These are phyloP conservation scores for Dittrichia graveolens DNA, from an alignment of 129 eudicot genomes.

Conservation along the genomic window DNA sequence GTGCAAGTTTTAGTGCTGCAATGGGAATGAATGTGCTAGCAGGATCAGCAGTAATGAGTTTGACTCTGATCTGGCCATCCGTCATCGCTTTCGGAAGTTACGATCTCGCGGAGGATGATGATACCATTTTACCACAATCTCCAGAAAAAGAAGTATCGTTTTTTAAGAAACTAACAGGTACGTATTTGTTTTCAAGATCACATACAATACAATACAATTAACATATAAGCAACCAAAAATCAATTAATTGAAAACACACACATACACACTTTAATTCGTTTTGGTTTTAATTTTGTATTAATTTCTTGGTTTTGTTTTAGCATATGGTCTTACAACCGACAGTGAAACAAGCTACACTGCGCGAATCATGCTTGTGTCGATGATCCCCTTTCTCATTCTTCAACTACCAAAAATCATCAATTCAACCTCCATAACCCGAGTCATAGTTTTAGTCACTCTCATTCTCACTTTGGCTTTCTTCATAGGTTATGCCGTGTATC, in stretches of 20 bases:
- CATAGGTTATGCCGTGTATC: slow-evolving; percentile 41
- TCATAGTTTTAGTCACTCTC: slow-evolving; percentile 48
- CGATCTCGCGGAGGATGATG: slow-evolving; percentile 47
- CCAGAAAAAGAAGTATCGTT: slow-evolving; percentile 30
- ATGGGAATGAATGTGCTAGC: slow-evolving; percentile 64
- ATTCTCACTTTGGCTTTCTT: slow-evolving; percentile 43
- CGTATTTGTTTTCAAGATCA: background rate
- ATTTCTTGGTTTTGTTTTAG: slow-evolving; percentile 9
- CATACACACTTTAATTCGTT: too few species aligned
- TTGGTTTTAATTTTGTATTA: background rate
- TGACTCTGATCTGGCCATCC: slow-evolving; percentile 62
- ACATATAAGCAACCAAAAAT: too few species aligned
- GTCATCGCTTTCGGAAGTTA: slow-evolving; percentile 57
- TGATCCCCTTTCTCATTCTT: slow-evolving; percentile 58
- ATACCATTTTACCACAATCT: slow-evolving; percentile 2
- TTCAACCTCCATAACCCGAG: slow-evolving; percentile 31
- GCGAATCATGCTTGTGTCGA: slow-evolving; percentile 51
- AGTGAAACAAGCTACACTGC: slow-evolving; percentile 57
- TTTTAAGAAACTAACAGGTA: slow-evolving; percentile 31
- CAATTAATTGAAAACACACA: too few species aligned
- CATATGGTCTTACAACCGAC: slow-evolving; percentile 56
- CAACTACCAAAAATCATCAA: slow-evolving; percentile 44
- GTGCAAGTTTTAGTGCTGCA: slow-evolving; percentile 47
- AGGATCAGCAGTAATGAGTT: slow-evolving; percentile 59
- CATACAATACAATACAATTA: background rate